Evolutionary conservation across 768 basidiomycete genomes (phyloP), one percentile per base, ranked within the genome.

Genomic region (Russula ochroleuca): DNA sequence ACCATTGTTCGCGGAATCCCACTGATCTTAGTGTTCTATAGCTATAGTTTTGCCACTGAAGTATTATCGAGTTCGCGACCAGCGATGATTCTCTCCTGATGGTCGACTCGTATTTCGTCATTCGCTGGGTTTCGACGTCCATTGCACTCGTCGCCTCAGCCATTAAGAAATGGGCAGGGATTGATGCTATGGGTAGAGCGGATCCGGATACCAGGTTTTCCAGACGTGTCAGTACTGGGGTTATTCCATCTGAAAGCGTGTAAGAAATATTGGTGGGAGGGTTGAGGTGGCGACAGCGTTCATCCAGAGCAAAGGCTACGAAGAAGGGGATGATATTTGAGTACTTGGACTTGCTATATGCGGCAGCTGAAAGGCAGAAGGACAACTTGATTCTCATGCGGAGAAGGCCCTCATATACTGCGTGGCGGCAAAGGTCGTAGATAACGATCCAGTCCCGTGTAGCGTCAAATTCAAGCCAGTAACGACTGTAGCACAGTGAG

Each of bases 391-490:
- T 59, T 35, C 33, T 59, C 43, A 10, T 37, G 17, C 25, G 52
- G 31, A 45, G 38, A 40, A 19, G 21, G 41, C 41, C 28, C n/a
- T n/a, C 14, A 5, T 14, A 5, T 33, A 31, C n/a, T 3, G 41
- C 49, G 14, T 13, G 25, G 14, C 43, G 51, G 43, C 57, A 63
- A 43, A 63, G 51, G 15, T 59, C 10, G 21, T 63, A 63, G 5
- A 63, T 54, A 15, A 6, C n/a, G 6, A 63, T 9, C 62, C 62
- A 63, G 53, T 63, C 62, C 19, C 23, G 43, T 21, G 17, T 10
- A n/a, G 9, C 62, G 33, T 63, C 43, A 10, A 53, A 59, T 14
- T 63, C 25, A 9, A 63, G 62, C 62, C 62, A 63, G 25, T 59
- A 53, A 23, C 25, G 62, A 53, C 57, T 63, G 43, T 63, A 63